These are phyloP conservation scores for Glycine soja DNA, from an alignment of 306 rosid genomes.

Conservation along the genomic window DNA sequence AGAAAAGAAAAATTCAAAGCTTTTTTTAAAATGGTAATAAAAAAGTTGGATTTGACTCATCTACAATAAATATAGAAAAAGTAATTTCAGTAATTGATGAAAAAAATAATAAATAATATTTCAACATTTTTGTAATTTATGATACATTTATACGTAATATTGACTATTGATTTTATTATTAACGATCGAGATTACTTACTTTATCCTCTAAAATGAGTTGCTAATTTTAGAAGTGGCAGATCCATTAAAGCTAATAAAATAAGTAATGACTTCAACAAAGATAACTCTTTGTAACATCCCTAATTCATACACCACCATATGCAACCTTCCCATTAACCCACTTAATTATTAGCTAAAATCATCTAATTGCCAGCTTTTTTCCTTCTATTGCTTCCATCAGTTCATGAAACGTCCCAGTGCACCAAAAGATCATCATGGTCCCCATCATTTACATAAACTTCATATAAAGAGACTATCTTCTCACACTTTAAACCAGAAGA, in stretches of 20 bases:
- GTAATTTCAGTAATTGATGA: no score
- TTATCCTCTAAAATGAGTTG: not conserved
- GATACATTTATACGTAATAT: no score
- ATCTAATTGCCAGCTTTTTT: slow-evolving; percentile 27
- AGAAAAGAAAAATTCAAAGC: not conserved
- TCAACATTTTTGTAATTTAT: no score
- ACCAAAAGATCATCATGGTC: not conserved
- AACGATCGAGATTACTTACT: not conserved
- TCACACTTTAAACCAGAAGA: not conserved
- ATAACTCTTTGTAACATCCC: slow-evolving; percentile 2
- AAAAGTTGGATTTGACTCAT: no score
- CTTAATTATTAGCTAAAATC: no score
- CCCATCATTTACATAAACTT: slow-evolving; percentile 15
- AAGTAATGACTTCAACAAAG: not conserved
- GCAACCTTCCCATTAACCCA: no score
- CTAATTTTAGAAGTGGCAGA: not conserved
- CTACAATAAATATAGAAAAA: no score
- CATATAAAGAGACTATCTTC: slow-evolving; percentile 8
- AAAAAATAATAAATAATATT: no score
- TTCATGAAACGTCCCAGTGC: slow-evolving; percentile 5
- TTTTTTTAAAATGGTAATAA: no score
- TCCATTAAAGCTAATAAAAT: not conserved
- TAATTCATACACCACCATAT: not conserved
- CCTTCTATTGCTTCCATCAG: slow-evolving; percentile 20
- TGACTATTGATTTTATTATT: not conserved